Percentiles rank a stretch among this genome's conserved stretches.
These are phyloP conservation scores for Jimgerdemannia lactiflua DNA, from an alignment of 192 early-diverging fungal species.

Conservation along the genomic window DNA sequence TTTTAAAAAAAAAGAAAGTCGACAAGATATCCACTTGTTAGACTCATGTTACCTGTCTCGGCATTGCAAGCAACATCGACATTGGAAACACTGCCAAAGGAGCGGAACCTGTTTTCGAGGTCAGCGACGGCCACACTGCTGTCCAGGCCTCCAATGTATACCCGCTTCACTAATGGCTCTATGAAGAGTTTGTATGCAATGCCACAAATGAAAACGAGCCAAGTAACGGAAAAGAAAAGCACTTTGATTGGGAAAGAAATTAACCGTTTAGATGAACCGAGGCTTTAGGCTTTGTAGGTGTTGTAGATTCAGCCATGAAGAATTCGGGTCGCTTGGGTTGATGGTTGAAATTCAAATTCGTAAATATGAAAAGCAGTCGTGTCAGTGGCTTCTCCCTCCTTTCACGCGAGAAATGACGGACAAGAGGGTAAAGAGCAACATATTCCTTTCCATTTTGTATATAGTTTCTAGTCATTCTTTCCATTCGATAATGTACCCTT, in stretches of 20 bases:
- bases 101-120: constrained; percentile 62
- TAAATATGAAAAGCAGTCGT: neutral
- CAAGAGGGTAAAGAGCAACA: neutral
- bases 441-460: neutral
- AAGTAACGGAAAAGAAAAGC: neutral
- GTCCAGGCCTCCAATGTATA: constrained; percentile 78
- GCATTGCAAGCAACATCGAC: constrained; percentile 50
- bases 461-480: no score
- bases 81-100: constrained; percentile 62
- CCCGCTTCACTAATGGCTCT: constrained; percentile 42
- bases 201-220: neutral
- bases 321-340: neutral
- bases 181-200: neutral
- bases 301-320: neutral
- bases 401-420: neutral
- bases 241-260: neutral
- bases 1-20: neutral
- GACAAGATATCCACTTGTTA: no score
- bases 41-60: constrained; percentile 18
- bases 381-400: neutral
- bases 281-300: neutral
- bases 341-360: neutral
- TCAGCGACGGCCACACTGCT: constrained; percentile 50
- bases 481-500: neutral
- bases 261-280: neutral